A percentile compares a stretch with the other conserved stretches of the same genome.
Evolutionary conservation across 177 flowering plant species (phyloP).

Genomic region (Telopea speciosissima): DNA sequence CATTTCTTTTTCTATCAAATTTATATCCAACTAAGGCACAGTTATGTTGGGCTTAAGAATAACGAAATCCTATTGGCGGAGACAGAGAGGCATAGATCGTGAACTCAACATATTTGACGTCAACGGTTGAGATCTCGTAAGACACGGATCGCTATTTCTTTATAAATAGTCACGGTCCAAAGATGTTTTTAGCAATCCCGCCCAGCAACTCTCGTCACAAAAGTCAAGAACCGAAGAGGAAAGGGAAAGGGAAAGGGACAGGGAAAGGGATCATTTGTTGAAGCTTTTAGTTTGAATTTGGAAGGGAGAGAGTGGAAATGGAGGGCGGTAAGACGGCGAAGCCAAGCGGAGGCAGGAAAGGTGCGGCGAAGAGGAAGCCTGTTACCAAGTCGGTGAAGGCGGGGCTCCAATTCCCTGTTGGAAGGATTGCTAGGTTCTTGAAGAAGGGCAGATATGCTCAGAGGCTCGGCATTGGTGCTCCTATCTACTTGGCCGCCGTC

Average conservation of each 20-base stretch:
- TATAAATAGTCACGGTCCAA: not conserved
- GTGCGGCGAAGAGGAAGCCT: constrained; percentile 7
- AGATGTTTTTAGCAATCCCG: not conserved
- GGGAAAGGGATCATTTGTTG: not conserved
- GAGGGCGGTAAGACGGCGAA: constrained; percentile 6
- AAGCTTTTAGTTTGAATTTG: no score
- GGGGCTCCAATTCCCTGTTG: constrained; percentile 20
- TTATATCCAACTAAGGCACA: no score
- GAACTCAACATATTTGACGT: not conserved
- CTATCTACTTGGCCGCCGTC: constrained; percentile 19
- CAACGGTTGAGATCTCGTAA: not conserved
- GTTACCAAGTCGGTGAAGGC: constrained; percentile 10
- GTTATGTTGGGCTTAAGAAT: no score
- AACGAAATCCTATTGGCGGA: constrained; percentile 5
- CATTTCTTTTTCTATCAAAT: no score
- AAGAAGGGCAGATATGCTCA: constrained; percentile 18
- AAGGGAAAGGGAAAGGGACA: not conserved
- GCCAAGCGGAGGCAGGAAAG: constrained; percentile 10
- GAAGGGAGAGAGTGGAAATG: no score
- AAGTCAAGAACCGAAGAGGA: not conserved
- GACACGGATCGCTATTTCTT: constrained; percentile 8
- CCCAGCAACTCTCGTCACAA: not conserved
- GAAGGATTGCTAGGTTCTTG: constrained; percentile 17
- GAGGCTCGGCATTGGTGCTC: constrained; percentile 19
- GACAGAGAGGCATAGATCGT: not conserved